Evolutionary conservation across 805 yeast species (phyloP), one percentile per base, ranked within the genome.

Genomic region (Yarrowia keelungensis): DNA sequence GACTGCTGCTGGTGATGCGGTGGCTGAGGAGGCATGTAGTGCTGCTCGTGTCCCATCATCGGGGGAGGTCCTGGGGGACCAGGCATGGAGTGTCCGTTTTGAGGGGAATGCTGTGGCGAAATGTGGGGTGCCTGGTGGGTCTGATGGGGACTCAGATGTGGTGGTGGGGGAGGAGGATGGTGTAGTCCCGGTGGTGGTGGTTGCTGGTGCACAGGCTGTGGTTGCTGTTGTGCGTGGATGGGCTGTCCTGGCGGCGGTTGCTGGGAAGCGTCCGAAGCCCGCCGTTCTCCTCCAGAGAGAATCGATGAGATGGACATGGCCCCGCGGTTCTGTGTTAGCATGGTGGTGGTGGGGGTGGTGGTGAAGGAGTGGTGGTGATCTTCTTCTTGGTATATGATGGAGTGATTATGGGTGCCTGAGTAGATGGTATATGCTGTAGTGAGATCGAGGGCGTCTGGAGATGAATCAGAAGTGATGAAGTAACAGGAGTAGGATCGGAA

Each of bases 241-340:
- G 12, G 39, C 16, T 42, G 46, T 42, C 19, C 16, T 12, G 46
- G 46, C 5, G 38, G 53, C 4, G 38, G 38, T 8, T 32, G 58
- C 39, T 38, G 39, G 12, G 39, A 38, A 38, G 39, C 58, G 15
- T 69, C 71, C 8, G 68, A 51, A 3, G 41, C 41, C 15, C 64
- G 49, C 8, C 64, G 64, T 42, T 56, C 59, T 53, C 59, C 59
- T 2, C 59, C 64, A 47, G 71, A 62, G 54, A 71, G 68, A 26
- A 71, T 50, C 16, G 72, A 62, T 8, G 73, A 71, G 19, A 71
- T 71, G 41, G 73, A 69, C 73, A 71, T 71, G 39, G 73, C 72
- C 35, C 61, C 66, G 65, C 41, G 68, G 50, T 35, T 41, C 62
- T 53, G 47, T 8, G 58, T 39, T 68, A 42, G 67, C 46, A 47